A percentile compares a stretch with the other conserved stretches of the same genome.
Conservation (phyloP, 2,329 filamentous ascomycete species). For the Corynespora cassiicola region DNA sequence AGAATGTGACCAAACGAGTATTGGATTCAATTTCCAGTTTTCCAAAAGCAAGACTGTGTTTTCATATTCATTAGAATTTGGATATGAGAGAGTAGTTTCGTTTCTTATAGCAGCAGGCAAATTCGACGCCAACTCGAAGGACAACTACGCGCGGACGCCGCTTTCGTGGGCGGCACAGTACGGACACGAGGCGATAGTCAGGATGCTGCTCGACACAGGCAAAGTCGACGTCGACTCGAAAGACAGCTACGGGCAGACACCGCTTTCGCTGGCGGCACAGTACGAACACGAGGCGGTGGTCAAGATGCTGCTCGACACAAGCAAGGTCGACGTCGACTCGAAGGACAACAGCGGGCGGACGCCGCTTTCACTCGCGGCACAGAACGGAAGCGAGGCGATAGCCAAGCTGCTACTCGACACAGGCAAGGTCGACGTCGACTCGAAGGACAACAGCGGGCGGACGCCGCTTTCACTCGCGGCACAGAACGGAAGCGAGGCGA, state of each 20-base stretch:
- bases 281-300: constrained; percentile 1
- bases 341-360: constrained; percentile 1
- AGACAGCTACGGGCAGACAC: constrained; percentile 1
- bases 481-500: constrained; percentile 2
- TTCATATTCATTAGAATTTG: background rate
- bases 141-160: background rate
- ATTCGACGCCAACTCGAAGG: constrained; percentile 1
- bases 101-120: background rate
- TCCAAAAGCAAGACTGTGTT: background rate
- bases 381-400: constrained; percentile 1
- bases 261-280: background rate
- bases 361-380: background rate
- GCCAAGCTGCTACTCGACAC: constrained; percentile 9
- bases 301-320: constrained; percentile 4
- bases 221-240: constrained; percentile 3
- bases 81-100: background rate
- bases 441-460: background rate
- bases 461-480: constrained; percentile 4
- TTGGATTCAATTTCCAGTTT: background rate
- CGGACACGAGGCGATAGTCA: constrained; percentile 1
- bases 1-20: background rate
- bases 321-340: constrained; percentile 5
- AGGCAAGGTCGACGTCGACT: constrained; percentile 5
- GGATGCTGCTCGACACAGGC: constrained; percentile 1
- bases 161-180: constrained; percentile 1